Conservation (phyloP, 2,329 filamentous ascomycete genomes). For the Ambrosiella beaveri region DNA sequence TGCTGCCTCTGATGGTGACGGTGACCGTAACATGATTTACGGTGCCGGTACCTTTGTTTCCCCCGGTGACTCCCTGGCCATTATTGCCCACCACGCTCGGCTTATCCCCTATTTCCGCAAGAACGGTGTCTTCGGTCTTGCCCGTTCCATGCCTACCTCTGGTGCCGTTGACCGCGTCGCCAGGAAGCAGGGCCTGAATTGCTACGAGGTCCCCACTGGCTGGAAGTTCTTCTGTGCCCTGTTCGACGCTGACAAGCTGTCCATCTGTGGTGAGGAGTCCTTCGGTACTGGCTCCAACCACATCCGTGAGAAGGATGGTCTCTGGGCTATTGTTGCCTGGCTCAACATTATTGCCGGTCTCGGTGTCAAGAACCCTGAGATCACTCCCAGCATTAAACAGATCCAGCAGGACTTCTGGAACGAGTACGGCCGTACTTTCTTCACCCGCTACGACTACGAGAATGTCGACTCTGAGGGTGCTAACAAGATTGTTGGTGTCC, state of each 20-base stretch:
- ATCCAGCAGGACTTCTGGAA: conserved; percentile 97
- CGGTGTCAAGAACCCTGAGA: conserved; percentile 60
- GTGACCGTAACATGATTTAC: conserved; percentile 99
- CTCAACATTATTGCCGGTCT: conserved; percentile 95
- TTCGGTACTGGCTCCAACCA: conserved; percentile 98
- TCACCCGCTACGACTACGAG: conserved; percentile 98
- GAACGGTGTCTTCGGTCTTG: conserved; percentile 87
- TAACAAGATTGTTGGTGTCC: conserved; percentile 69
- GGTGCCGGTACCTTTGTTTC: conserved; percentile 92
- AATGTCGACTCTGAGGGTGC: conserved; percentile 82
- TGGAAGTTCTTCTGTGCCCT: conserved; percentile 99
- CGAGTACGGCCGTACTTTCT: conserved; percentile 92
- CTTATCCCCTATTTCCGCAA: conserved; percentile 98
- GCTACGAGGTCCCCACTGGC: conserved; percentile 93
- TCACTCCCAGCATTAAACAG: conserved; percentile 80
- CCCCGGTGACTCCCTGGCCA: conserved; percentile 89
- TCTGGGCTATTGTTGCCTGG: conserved; percentile 97
- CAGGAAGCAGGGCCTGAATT: conserved; percentile 77
- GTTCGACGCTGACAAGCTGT: conserved; percentile 87
- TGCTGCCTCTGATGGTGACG: conserved; percentile 89
- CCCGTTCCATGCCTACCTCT: conserved; percentile 93
- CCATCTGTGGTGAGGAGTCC: conserved; percentile 95
- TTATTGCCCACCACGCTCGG: conserved; percentile 92
- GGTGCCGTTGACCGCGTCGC: conserved; percentile 91
- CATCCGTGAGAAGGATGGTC: conserved; percentile 95